phyloP scores from a whole-genome alignment of 495 filamentous ascomycete species.

The Xylaria telfairii region DNA sequence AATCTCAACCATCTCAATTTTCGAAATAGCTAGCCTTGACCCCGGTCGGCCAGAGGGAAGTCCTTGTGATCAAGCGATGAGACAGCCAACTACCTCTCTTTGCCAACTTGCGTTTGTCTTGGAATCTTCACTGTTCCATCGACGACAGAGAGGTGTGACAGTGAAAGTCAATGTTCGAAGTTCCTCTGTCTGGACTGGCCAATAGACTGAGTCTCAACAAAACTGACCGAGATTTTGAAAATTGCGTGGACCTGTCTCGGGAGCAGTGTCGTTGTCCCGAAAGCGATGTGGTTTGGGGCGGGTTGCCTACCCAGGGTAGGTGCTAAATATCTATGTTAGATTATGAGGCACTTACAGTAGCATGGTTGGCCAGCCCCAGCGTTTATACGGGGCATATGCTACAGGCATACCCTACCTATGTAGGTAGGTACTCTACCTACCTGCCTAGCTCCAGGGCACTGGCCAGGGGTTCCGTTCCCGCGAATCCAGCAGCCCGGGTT shows the following conservation, averaged over 20 bases:
- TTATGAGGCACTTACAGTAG: too few relatives aligned
- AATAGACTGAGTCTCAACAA: neutral
- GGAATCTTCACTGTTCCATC: neutral
- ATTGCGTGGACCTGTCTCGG: neutral
- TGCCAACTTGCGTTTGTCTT: constrained; percentile 1
- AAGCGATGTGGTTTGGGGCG: neutral
- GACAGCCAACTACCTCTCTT: neutral
- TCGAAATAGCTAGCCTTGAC: neutral
- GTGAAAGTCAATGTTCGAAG: neutral
- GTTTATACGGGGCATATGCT: neutral
- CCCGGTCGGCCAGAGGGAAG: neutral
- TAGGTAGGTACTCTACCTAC: too few relatives aligned
- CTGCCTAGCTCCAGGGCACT: too few relatives aligned
- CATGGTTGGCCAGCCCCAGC: too few relatives aligned
- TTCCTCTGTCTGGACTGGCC: neutral
- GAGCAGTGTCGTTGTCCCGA: neutral
- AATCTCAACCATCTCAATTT: too few relatives aligned
- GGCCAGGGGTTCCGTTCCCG: constrained; percentile 8
- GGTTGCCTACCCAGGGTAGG: too few relatives aligned
- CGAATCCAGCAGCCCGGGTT: constrained; percentile 25
- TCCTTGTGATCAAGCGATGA: neutral
- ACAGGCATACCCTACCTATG: neutral
- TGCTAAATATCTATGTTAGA: too few relatives aligned
- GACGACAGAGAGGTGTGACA: too few relatives aligned
- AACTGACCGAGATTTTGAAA: neutral